phyloP scores from a whole-genome alignment of 164 flowering plant species.

The Paratinospora sagittata region DNA sequence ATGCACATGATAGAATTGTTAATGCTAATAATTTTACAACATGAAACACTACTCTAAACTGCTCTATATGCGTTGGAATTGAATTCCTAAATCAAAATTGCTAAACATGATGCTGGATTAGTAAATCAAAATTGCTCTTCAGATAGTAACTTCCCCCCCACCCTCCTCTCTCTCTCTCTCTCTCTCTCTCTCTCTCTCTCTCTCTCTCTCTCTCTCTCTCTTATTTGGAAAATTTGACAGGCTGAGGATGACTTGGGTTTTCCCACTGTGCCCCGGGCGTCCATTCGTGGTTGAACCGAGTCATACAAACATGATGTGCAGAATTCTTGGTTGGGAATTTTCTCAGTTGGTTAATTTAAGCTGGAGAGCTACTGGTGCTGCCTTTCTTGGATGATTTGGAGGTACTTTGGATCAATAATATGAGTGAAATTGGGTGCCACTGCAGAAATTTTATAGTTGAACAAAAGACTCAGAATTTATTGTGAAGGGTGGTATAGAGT shows the following conservation, averaged over 20 bases:
- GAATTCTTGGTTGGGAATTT: neutral
- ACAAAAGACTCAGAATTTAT: neutral
- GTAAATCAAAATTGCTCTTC: neutral
- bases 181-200: neutral
- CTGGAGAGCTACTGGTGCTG: neutral
- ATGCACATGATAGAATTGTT: no score
- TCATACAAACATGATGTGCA: constrained; percentile 8
- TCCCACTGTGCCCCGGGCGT: constrained; percentile 79
- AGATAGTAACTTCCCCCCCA: neutral
- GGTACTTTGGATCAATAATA: neutral
- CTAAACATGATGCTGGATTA: neutral
- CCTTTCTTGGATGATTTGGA: neutral
- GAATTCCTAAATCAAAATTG: neutral
- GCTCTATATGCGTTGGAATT: no score
- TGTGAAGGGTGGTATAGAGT: neutral
- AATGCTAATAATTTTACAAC: no score
- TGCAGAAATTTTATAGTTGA: neutral
- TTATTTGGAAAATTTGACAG: constrained; percentile 41
- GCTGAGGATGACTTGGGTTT: constrained; percentile 78
- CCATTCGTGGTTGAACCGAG: constrained; percentile 56
- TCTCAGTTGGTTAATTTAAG: neutral
- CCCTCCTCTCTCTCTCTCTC: neutral
- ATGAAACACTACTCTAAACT: no score
- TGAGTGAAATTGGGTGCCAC: neutral
- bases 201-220: neutral